Evolutionary conservation across 2,329 filamentous ascomycete genomes (phyloP).

Genomic region (Penicillium fuscoglaucum): DNA sequence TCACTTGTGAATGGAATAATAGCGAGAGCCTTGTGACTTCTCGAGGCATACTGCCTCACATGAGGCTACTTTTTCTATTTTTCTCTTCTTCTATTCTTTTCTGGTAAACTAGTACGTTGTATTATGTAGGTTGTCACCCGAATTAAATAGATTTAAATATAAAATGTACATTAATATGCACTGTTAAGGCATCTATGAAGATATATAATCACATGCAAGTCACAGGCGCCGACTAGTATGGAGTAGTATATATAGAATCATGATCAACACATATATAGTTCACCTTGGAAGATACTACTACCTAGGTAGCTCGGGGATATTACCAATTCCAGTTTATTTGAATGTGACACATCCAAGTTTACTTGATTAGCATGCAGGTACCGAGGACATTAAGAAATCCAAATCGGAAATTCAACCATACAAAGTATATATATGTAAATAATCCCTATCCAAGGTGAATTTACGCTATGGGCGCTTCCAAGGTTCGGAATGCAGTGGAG

Average conservation of each 20-base stretch:
- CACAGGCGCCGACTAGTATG: neutral
- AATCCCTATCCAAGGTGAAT: neutral
- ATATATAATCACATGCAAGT: slow-evolving; percentile 7
- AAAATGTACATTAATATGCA: neutral
- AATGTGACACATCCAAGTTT: neutral
- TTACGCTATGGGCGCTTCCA: neutral
- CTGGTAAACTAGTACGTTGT: neutral
- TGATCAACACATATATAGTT: neutral
- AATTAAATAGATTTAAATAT: too few relatives aligned
- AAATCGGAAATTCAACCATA: neutral
- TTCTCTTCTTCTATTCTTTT: neutral
- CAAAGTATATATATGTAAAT: neutral
- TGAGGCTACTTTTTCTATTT: neutral
- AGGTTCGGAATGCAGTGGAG: slow-evolving; percentile 16
- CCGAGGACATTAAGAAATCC: neutral
- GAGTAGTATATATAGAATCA: neutral
- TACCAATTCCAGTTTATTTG: neutral
- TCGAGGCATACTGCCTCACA: neutral
- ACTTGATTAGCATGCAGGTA: neutral
- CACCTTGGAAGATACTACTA: neutral
- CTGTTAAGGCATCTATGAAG: neutral
- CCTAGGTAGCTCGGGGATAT: neutral
- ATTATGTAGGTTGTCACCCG: neutral
- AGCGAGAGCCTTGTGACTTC: slow-evolving; percentile 34
- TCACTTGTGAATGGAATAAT: slow-evolving; percentile 41